These are phyloP conservation scores for Pelargonium citronellum DNA, from an alignment of 441 rosid species.

Conservation along the genomic window DNA sequence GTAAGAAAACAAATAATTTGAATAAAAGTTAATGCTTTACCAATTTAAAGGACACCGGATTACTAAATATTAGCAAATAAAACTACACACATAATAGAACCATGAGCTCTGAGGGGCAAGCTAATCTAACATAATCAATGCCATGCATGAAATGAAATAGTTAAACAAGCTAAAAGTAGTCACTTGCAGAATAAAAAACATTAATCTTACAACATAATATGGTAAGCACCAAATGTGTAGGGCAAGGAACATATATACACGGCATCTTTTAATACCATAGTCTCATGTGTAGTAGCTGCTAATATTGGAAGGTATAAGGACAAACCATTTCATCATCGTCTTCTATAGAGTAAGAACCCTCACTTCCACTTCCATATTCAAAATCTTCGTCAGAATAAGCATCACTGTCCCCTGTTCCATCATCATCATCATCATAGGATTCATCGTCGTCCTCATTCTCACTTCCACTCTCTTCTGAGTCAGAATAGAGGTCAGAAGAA, in stretches of 20 bases:
- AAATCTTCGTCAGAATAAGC: slow-evolving; percentile 47
- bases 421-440: slow-evolving; percentile 71
- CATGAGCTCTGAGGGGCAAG: too few species aligned
- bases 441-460: slow-evolving; percentile 85
- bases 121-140: too few species aligned
- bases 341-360: slow-evolving; percentile 38
- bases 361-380: slow-evolving; percentile 36
- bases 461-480: slow-evolving; percentile 71
- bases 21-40: background rate
- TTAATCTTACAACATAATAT: background rate
- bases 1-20: background rate
- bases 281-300: too few species aligned
- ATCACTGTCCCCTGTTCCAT: slow-evolving; percentile 25
- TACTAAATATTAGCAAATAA: background rate
- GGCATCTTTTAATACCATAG: background rate
- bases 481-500: slow-evolving; percentile 65
- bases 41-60: background rate
- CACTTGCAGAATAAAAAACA: background rate
- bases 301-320: slow-evolving; percentile 20
- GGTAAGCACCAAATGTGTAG: background rate
- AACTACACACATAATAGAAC: background rate
- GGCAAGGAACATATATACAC: background rate
- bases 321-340: slow-evolving; percentile 43
- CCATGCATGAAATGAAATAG: too few species aligned
- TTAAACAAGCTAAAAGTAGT: background rate